A percentile compares a stretch with the other conserved stretches of the same genome.
Evolutionary conservation across 164 flowering plant species (phyloP).

Genomic region (Euptelea pleiosperma): DNA sequence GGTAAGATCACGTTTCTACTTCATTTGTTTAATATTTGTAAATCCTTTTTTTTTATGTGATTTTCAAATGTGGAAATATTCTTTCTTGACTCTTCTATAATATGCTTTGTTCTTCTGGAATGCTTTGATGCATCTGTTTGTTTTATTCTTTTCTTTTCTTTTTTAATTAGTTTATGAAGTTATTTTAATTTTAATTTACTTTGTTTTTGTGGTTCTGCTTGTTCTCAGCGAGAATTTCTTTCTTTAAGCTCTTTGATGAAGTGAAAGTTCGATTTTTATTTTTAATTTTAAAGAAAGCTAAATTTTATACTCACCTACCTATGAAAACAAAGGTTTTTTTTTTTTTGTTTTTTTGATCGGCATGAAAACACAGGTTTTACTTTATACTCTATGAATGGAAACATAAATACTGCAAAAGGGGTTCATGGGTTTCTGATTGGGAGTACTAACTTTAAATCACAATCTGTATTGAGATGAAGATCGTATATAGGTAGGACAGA

Average conservation of each 20-base stretch:
- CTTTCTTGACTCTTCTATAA: neutral
- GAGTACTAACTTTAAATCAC: neutral
- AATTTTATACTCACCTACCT: neutral
- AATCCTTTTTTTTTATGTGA: neutral
- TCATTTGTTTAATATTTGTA: neutral
- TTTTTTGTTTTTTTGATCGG: neutral
- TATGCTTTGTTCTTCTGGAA: neutral
- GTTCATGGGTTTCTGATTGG: neutral
- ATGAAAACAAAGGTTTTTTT: neutral
- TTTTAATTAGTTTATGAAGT: neutral
- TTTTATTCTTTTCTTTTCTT: neutral
- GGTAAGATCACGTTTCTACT: conserved; percentile 30
- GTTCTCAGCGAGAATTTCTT: neutral
- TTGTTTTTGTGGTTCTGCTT: neutral
- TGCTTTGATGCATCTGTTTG: neutral
- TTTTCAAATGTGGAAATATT: neutral
- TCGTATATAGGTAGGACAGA: too few species aligned
- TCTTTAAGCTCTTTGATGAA: too few species aligned
- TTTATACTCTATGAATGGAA: too few species aligned
- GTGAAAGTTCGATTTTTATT: too few species aligned
- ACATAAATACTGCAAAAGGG: neutral
- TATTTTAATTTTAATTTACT: neutral
- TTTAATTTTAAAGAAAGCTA: too few species aligned
- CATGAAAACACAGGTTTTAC: too few species aligned
- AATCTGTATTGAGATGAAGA: neutral